Conservation (phyloP, 106 monocot species). For the Dioscorea alata region DNA sequence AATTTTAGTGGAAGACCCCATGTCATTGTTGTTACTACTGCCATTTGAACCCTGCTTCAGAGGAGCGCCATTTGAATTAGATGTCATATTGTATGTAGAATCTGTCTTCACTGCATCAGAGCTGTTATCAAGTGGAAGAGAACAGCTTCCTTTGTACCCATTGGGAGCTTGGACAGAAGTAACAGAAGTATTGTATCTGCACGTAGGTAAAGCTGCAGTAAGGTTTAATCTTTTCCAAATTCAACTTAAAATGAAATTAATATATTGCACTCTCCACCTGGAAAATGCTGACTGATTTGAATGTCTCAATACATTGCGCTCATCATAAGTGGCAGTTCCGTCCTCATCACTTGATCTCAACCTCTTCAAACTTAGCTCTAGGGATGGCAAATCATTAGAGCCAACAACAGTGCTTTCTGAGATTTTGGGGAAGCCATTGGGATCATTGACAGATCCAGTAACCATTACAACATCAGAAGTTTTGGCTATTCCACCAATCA, state of each 20-base stretch:
- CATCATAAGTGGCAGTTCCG: constrained; percentile 11
- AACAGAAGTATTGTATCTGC: constrained; percentile 67
- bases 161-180: constrained; percentile 49
- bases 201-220: background rate
- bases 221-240: too few species aligned
- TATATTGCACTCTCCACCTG: constrained; percentile 37
- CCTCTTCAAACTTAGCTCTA: constrained; percentile 74
- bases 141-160: constrained; percentile 45
- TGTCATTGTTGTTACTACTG: constrained; percentile 65
- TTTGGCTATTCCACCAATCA: constrained; percentile 18
- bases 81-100: constrained; percentile 23
- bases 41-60: constrained; percentile 61
- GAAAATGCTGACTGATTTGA: constrained; percentile 85
- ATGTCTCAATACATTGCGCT: constrained; percentile 53
- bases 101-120: constrained; percentile 54
- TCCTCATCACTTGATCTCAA: constrained; percentile 38
- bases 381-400: constrained; percentile 38
- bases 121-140: constrained; percentile 35
- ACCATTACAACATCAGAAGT: background rate
- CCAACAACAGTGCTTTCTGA: constrained; percentile 22
- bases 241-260: too few species aligned
- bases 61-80: constrained; percentile 26
- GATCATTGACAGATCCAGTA: background rate
- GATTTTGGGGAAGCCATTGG: constrained; percentile 1
- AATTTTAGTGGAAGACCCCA: constrained; percentile 61